phyloP scores from a whole-genome alignment of 139 green algal genomes.

The Tetraselmis chui region DNA sequence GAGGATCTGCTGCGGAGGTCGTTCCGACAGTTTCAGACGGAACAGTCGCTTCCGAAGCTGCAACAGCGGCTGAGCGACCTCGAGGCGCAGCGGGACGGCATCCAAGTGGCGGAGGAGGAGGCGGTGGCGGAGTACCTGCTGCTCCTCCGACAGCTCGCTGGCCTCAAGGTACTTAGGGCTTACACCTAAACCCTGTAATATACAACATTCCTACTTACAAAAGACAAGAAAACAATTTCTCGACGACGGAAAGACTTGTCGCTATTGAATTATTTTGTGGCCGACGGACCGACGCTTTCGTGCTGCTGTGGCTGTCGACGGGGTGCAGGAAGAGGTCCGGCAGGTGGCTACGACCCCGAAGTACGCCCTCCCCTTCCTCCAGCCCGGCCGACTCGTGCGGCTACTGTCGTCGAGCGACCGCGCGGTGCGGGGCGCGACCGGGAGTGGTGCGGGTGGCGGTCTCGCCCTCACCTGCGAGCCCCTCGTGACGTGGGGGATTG shows the following conservation, averaged over 20 bases:
- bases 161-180: no score
- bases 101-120: slow-evolving; percentile 51
- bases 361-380: slow-evolving; percentile 71
- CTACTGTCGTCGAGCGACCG: slow-evolving; percentile 32
- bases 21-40: slow-evolving; percentile 62
- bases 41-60: slow-evolving; percentile 52
- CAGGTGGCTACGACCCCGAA: slow-evolving; percentile 30
- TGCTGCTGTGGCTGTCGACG: slow-evolving; percentile 39
- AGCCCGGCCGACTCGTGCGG: slow-evolving; percentile 67
- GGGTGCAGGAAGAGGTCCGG: slow-evolving; percentile 25
- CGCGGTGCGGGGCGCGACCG: no score
- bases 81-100: slow-evolving; percentile 32
- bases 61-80: slow-evolving; percentile 25
- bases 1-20: slow-evolving; percentile 41
- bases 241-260: no score
- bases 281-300: no score
- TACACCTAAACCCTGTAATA: no score
- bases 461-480: no score
- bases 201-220: no score
- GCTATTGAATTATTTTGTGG: no score
- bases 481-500: no score
- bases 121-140: slow-evolving; percentile 28
- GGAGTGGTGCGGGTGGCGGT: no score
- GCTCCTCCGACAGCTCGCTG: no score
- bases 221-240: no score